Evolutionary conservation across 768 basidiomycete genomes (phyloP).

Genomic region (Boletales sp.): DNA sequence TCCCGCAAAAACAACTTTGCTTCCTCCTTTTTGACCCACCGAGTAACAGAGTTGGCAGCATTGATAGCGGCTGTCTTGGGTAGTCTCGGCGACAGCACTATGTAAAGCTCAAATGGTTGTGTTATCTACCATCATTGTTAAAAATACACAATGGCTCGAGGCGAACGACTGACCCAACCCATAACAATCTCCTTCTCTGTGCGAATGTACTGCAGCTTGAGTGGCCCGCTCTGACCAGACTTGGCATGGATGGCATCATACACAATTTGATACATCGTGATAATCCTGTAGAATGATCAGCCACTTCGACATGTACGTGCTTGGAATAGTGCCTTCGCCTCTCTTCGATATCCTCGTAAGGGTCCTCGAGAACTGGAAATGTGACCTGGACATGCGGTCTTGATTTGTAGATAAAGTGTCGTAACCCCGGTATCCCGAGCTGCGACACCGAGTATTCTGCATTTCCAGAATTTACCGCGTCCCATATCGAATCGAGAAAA

Average conservation of each 20-base stretch:
- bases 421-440: constrained; percentile 82
- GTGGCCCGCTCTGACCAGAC: constrained; percentile 72
- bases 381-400: constrained; percentile 88
- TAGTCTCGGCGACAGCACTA: constrained; percentile 74
- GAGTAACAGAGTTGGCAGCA: constrained; percentile 83
- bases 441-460: constrained; percentile 70
- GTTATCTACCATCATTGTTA: constrained; percentile 60
- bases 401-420: constrained; percentile 96
- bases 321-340: constrained; percentile 49
- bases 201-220: constrained; percentile 85
- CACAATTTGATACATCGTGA: constrained; percentile 82
- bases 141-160: background rate
- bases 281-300: constrained; percentile 47
- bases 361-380: constrained; percentile 78
- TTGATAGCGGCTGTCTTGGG: constrained; percentile 87
- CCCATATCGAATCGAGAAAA: constrained; percentile 46
- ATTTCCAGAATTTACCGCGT: constrained; percentile 43
- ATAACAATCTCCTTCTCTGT: constrained; percentile 86
- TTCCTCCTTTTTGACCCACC: constrained; percentile 93
- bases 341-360: constrained; percentile 63
- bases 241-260: constrained; percentile 90
- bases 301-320: background rate
- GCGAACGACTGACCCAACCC: constrained; percentile 74
- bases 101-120: constrained; percentile 88
- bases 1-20: constrained; percentile 74